Evolutionary conservation across 2,329 filamentous ascomycete species (phyloP), one percentile per base, ranked within the genome.

Genomic region (Paecilomyces dactylethromorphus): DNA sequence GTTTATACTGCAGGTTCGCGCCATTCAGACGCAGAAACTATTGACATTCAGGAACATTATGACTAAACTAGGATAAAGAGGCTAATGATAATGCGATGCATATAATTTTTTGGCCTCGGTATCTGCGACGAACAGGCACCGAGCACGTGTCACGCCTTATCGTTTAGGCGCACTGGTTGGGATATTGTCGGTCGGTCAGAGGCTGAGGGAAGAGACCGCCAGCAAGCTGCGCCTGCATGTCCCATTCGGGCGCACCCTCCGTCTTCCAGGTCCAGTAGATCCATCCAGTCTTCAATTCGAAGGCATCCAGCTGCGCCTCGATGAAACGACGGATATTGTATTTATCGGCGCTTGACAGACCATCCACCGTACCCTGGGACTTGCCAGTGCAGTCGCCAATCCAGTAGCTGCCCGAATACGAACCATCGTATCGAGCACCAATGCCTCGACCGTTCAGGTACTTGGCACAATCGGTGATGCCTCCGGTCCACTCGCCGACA

Each of bases 401-500:
- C 56, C 74, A 78, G 0, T 69, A 65, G 54, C 75, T 81, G 32
- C 74, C 78, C 0, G 75, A 69, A 63, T 78, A 83, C 2, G 79
- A 80, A 13, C 84, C 85, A 52, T 79, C 76, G 60, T 84, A 86
- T 35, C 87, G 79, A 8, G 85, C 79, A 12, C 85, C 86, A 51
- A 83, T 72, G 1, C 81, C 81, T 59, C 81, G 82, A 49, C 87
- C 85, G 62, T 84, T 84, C 54, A 79, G 67, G 58, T 76, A 80
- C 54, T 76, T 78, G 8, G 82, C 79, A 63, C 82, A 84, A 62
- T 82, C 80, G 2, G 87, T 89, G 79, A 88, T 82, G 13, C 86
- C 87, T 22, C 80, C 86, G 1, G 82, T 84, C 86, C 87, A 89
- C 69, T 90, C 87, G 50, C 87, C 87, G 4, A 87, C 81, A 57